Conservation (phyloP, 108 stramenopile species). For the Skeletonema potamos region DNA sequence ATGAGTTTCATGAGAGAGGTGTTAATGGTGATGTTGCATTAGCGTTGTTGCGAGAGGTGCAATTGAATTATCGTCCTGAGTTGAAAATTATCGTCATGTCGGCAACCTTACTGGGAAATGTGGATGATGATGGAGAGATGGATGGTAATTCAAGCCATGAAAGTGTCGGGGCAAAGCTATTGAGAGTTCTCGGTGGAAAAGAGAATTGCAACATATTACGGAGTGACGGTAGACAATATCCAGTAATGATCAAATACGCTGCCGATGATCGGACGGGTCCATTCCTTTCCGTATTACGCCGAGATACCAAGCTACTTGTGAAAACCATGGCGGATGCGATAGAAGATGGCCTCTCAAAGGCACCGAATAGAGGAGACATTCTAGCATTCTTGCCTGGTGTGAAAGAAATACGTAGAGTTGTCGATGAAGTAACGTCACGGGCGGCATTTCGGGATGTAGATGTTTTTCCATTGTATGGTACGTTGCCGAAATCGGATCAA, state of each 20-base stretch:
- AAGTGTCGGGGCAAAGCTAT: conserved; percentile 34
- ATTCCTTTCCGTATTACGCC: conserved; percentile 39
- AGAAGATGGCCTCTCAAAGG: conserved; percentile 44
- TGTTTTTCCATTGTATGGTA: conserved; percentile 68
- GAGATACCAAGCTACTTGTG: conserved; percentile 46
- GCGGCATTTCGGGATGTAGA: conserved; percentile 29
- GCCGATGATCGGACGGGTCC: conserved; percentile 23
- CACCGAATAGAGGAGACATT: conserved; percentile 66
- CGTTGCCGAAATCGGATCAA: conserved; percentile 68
- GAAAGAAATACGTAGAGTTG: conserved; percentile 72
- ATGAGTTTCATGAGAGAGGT: conserved; percentile 81
- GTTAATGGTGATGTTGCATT: conserved; percentile 60
- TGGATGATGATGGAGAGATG: not conserved
- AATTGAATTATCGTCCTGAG: conserved; percentile 60
- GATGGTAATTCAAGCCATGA: not conserved
- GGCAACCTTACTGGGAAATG: conserved; percentile 61
- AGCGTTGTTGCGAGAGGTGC: conserved; percentile 61
- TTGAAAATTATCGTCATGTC: conserved; percentile 64
- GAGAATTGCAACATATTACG: conserved; percentile 44
- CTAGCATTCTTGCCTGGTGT: conserved; percentile 86
- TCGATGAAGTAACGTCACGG: conserved; percentile 46
- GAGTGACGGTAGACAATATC: conserved; percentile 61
- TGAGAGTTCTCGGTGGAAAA: conserved; percentile 45
- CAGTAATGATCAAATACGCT: conserved; percentile 53
- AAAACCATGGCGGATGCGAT: conserved; percentile 51